Percentiles rank a stretch among this genome's conserved stretches.
Evolutionary conservation across 2,329 filamentous ascomycete species (phyloP).

Genomic region (Cercospora sojina): DNA sequence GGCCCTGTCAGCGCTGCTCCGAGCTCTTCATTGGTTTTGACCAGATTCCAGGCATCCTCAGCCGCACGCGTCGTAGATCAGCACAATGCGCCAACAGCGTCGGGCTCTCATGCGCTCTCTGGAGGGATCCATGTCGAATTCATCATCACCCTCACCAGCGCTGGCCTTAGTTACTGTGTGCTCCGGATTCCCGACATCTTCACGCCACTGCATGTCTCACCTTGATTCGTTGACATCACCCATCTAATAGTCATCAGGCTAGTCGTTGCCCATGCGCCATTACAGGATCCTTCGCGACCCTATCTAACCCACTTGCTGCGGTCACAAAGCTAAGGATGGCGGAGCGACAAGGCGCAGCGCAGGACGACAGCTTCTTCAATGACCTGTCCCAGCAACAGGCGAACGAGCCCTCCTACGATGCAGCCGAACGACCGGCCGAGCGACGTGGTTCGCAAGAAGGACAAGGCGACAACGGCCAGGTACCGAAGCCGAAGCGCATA

Average conservation of each 20-base stretch:
- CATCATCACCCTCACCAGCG: not conserved
- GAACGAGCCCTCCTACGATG: constrained; percentile 42
- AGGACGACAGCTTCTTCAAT: constrained; percentile 54
- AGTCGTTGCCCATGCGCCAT: not conserved
- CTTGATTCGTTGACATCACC: not conserved
- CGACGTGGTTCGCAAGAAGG: constrained; percentile 63
- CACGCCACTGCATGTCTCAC: not conserved
- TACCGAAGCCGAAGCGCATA: constrained; percentile 69
- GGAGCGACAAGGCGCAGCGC: constrained; percentile 26
- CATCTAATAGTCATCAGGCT: not conserved
- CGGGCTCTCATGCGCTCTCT: not conserved
- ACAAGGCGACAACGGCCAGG: constrained; percentile 30
- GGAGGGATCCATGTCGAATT: not conserved
- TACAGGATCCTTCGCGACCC: not conserved
- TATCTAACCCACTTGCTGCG: not conserved
- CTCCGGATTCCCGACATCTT: not conserved
- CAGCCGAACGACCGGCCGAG: constrained; percentile 59
- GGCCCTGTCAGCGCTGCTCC: not conserved
- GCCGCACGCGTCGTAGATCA: not conserved
- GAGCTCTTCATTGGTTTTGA: constrained; percentile 4
- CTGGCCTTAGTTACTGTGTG: not conserved
- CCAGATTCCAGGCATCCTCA: not conserved
- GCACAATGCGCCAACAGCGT: not conserved
- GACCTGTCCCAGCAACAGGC: constrained; percentile 52
- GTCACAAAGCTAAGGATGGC: constrained; percentile 21